Base-by-base conservation (phyloP, 2,329 filamentous ascomycete genomes). In the Allantophomopsis lycopodina region DNA sequence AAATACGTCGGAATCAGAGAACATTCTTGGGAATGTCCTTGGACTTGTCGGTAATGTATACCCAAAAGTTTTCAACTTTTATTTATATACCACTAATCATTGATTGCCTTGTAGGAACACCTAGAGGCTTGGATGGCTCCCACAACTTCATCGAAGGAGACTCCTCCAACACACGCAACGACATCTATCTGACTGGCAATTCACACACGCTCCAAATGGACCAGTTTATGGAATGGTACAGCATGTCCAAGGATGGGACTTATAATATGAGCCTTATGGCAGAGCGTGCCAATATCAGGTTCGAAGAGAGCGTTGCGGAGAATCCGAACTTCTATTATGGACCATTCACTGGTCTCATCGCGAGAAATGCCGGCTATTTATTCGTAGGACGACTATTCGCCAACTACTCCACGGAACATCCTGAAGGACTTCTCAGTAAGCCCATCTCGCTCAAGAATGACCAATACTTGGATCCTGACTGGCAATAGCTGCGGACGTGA, bases 301-400 rank as follows among this genome's bases (percentile, higher is more conserved):
- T 64, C 48, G 44, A 64, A 8, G 54, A 71, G 45, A 64, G 58
- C 36, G 60, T 68, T 6, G 51, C 54, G 15, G 61, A 57, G 11
- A 73, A 73, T 48, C 66, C 68, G 0, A 55, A 66, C 35, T 69
- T 69, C 48, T 73, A 65, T 52, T 69, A 66, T 36, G 67, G 67
- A 1, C 69, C 68, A 2, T 61, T 64, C 37, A 69, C 64, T 1
- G 69, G 68, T 11, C 56, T 67, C 39, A 50, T 71, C 15, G 61
- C 60, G 7, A 61, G 65, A 0, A 68, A 69, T 37, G 66, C 68
- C 8, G 68, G 63, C 2, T 68, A 61, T 44, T 47, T 61, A 14
- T 69, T 70, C 43, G 47, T 59, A 3, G 60, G 50, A 7, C 59
- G 64, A 10, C 44, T 70, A 33, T 55, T 65, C 31, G 54, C 60